Percentiles rank a stretch among this genome's conserved stretches.
These are phyloP conservation scores for Apium graveolens DNA, from an alignment of 129 eudicot species.

Conservation along the genomic window DNA sequence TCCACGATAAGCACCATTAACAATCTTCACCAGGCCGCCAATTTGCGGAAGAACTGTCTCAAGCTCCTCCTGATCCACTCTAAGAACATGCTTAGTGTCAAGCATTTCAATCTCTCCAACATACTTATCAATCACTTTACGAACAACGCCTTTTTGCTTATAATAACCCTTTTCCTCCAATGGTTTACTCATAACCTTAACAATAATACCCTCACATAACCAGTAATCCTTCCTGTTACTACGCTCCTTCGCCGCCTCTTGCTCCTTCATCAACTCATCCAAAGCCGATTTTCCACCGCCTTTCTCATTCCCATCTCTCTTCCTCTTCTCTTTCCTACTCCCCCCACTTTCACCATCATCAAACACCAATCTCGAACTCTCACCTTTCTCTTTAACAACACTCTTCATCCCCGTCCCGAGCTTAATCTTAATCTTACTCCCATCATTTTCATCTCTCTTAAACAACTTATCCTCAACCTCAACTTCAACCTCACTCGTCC, in stretches of 20 bases:
- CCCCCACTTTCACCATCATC: conserved; percentile 44
- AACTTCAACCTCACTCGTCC: conserved; percentile 18
- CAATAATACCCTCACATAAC: conserved; percentile 77
- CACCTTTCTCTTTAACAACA: conserved; percentile 34
- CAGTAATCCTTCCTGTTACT: conserved; percentile 87
- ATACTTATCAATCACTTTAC: conserved; percentile 76
- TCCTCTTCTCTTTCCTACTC: conserved; percentile 17
- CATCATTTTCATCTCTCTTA: conserved; percentile 43
- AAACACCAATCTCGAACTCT: conserved; percentile 46
- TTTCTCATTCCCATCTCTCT: conserved; percentile 14
- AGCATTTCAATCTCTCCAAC: conserved; percentile 90
- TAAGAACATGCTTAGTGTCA: conserved; percentile 70
- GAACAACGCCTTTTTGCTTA: conserved; percentile 82
- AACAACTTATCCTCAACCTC: conserved; percentile 17
- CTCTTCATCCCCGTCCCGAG: conserved; percentile 30
- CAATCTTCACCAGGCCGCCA: conserved; percentile 84
- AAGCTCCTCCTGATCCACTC: conserved; percentile 94
- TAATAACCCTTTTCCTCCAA: conserved; percentile 83
- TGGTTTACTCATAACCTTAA: conserved; percentile 80
- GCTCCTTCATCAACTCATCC: conserved; percentile 81
- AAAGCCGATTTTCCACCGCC: conserved; percentile 48
- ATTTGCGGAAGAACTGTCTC: conserved; percentile 90
- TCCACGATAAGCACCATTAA: conserved; percentile 90
- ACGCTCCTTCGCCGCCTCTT: conserved; percentile 75
- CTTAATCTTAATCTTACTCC: conserved; percentile 46